Base-by-base conservation (phyloP, 805 yeast genomes). In the Kazachstania bromeliacearum region DNA sequence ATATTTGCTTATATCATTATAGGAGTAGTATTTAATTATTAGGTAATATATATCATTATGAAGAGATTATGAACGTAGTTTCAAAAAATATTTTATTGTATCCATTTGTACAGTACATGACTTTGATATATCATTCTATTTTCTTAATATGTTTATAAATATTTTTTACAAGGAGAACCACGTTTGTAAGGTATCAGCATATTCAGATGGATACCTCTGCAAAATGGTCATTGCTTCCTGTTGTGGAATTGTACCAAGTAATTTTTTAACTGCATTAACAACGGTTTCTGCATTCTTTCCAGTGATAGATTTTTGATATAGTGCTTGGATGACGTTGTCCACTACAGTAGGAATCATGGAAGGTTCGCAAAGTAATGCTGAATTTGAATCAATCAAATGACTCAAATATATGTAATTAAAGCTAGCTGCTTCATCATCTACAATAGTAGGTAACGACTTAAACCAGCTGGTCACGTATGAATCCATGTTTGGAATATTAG, bases 361-460 rank as follows among this genome's bases (percentile, higher is more conserved):
- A 18, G 48, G 36, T n/a, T 55, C 55, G 14, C 62, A 54, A 24
- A 84, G 72, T 4, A 71, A 64, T 7, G 79, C 71, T 43, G 85
- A 87, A 35, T 73, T 70, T 36, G 68, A 70, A 34, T 78, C 79
- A 28, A 87, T 79, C 51, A 88, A 65, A 42, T 79, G 81, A 7
- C 77, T 64, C 45, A 88, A 65, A 55, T 85, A 88, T 47, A 71
- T 68, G 62, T 85, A 92, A 14, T 85, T 77, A 57, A 71, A 85
- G 12, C 85, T 77, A 4, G 96, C 96, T 4, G 94, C 94, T 46
- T 83, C 92, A 28, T 77, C 81, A 57, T 92, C 96, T 47, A 76
- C 81, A 16, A 77, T 60, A 28, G 89, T 72, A 16, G 97, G 98
- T 46, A 92, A 71, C 8, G 85, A 70, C 42, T 71, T 70, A 36